Percentiles rank a stretch among this genome's conserved stretches.
These are phyloP conservation scores for Suillus subalutaceus DNA, from an alignment of 768 basidiomycete genomes.

Conservation along the genomic window DNA sequence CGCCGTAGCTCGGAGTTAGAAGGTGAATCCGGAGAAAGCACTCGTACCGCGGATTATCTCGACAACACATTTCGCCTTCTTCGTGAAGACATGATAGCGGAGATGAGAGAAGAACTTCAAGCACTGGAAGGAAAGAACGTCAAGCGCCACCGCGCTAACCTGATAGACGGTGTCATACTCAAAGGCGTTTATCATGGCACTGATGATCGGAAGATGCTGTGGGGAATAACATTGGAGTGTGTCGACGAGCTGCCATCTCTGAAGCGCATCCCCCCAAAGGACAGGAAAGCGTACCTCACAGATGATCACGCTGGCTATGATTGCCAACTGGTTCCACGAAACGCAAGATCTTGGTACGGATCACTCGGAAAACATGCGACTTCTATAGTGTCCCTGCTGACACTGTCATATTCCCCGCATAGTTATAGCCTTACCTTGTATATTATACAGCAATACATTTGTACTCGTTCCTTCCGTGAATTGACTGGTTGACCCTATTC, in stretches of 20 bases:
- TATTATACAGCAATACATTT: too few relatives aligned
- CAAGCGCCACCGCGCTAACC: constrained; percentile 37
- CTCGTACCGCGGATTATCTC: constrained; percentile 45
- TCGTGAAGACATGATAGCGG: constrained; percentile 58
- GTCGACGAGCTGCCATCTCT: constrained; percentile 36
- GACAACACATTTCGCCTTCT: constrained; percentile 64
- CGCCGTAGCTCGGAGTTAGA: constrained; percentile 43
- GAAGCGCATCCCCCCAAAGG: constrained; percentile 29
- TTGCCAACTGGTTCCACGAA: too few relatives aligned
- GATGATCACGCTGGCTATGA: constrained; percentile 28
- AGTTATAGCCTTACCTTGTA: too few relatives aligned
- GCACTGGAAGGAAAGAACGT: constrained; percentile 39
- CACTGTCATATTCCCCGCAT: too few relatives aligned
- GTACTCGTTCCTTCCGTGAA: too few relatives aligned
- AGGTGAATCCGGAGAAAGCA: constrained; percentile 37
- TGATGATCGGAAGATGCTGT: constrained; percentile 26
- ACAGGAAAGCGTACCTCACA: constrained; percentile 38
- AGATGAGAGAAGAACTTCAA: constrained; percentile 54
- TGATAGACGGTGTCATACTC: constrained; percentile 39
- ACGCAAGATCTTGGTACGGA: too few relatives aligned
- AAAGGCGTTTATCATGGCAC: constrained; percentile 36
- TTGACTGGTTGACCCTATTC: too few relatives aligned
- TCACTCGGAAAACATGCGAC: too few relatives aligned
- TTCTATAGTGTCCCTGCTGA: too few relatives aligned
- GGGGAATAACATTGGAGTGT: constrained; percentile 43